A percentile compares a stretch with the other conserved stretches of the same genome.
Conservation (phyloP, 139 green algal species). For the Chlamydomonas sp. region DNA sequence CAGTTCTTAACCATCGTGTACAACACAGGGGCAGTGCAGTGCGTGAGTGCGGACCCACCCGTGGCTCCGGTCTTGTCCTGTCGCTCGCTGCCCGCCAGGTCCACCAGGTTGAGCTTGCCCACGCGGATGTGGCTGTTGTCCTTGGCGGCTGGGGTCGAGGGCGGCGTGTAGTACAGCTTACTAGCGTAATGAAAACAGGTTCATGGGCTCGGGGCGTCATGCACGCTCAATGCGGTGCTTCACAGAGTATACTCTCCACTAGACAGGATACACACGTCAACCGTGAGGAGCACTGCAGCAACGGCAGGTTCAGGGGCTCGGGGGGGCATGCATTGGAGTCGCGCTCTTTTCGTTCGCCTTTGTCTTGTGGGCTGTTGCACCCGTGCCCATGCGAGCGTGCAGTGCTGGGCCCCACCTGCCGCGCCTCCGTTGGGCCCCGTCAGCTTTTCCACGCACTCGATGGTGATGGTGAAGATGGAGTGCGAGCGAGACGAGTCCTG, state of each 20-base stretch:
- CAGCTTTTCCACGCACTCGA: constrained; percentile 76
- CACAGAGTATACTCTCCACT: not conserved
- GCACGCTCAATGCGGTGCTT: not conserved
- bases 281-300: too few species aligned
- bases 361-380: not conserved
- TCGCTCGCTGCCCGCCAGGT: constrained; percentile 95
- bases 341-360: not conserved
- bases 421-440: constrained; percentile 2
- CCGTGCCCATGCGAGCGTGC: too few species aligned
- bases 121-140: constrained; percentile 64
- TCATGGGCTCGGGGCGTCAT: not conserved
- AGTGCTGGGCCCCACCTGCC: not conserved
- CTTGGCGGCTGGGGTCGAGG: constrained; percentile 11
- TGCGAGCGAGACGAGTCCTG: constrained; percentile 87
- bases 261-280: not conserved
- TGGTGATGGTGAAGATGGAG: constrained; percentile 89
- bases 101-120: constrained; percentile 96
- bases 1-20: too few species aligned
- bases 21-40: not conserved
- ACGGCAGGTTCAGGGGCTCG: too few species aligned
- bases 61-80: constrained; percentile 86
- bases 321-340: too few species aligned
- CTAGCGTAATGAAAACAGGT: not conserved
- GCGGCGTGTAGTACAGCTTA: not conserved
- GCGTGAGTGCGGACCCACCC: constrained; percentile 41